Percentiles rank a stretch among this genome's conserved stretches.
Conservation (phyloP, 2,329 filamentous ascomycete genomes). For the Paramyrothecium sp. region DNA sequence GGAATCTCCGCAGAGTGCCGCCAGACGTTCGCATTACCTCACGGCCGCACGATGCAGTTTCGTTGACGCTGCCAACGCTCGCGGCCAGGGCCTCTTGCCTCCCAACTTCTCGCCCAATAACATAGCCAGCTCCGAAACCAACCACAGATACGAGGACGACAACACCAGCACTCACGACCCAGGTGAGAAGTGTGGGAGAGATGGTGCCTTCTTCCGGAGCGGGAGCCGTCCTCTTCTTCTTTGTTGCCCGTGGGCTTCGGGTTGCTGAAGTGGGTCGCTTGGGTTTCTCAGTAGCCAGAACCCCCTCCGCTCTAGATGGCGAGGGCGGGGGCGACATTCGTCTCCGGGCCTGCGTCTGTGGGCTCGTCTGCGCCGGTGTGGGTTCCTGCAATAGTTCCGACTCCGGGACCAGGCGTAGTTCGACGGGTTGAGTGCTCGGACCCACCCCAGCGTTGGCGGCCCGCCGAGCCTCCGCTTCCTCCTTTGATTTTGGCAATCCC, state of each 20-base stretch:
- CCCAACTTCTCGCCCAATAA: constrained; percentile 65
- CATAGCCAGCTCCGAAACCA: constrained; percentile 67
- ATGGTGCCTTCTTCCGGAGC: constrained; percentile 40
- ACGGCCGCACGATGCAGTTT: constrained; percentile 47
- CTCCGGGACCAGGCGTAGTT: constrained; percentile 59
- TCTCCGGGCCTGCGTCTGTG: constrained; percentile 15
- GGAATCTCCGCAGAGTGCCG: constrained; percentile 50
- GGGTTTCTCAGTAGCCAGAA: constrained; percentile 36
- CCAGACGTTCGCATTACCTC: constrained; percentile 53
- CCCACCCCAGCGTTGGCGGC: constrained; percentile 36
- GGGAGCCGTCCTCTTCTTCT: constrained; percentile 56
- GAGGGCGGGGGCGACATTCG: constrained; percentile 27
- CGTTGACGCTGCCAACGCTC: constrained; percentile 40
- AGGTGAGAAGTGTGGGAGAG: constrained; percentile 60
- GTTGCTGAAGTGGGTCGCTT: constrained; percentile 46
- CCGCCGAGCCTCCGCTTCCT: constrained; percentile 38
- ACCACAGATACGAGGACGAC: constrained; percentile 68
- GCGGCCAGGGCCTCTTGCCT: constrained; percentile 54
- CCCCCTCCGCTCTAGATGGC: constrained; percentile 17
- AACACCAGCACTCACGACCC: constrained; percentile 66
- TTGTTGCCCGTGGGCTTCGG: constrained; percentile 45
- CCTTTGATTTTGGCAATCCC: constrained; percentile 67
- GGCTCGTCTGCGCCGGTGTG: constrained; percentile 17
- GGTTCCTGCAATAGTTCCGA: constrained; percentile 51
- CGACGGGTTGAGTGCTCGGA: constrained; percentile 53